These are phyloP conservation scores for Boletus vermiculosoides DNA, from an alignment of 768 basidiomycete species.

Conservation along the genomic window DNA sequence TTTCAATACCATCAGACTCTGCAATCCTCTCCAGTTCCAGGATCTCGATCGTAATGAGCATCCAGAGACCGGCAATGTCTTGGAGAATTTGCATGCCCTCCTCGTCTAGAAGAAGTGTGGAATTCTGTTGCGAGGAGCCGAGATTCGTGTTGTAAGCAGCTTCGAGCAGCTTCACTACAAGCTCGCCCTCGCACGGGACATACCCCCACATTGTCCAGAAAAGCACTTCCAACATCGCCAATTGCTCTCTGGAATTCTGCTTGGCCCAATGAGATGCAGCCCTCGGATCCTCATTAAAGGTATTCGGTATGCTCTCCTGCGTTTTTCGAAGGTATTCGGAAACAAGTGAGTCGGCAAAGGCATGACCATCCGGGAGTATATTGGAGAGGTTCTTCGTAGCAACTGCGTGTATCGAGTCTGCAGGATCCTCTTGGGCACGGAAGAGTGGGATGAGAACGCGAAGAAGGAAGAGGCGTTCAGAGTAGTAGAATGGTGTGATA, in stretches of 20 bases:
- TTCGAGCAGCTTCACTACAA: slow-evolving; percentile 63
- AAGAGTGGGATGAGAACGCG: slow-evolving; percentile 75
- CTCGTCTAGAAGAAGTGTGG: slow-evolving; percentile 68
- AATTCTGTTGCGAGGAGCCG: slow-evolving; percentile 62
- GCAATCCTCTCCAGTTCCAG: slow-evolving; percentile 74
- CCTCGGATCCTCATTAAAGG: slow-evolving; percentile 49
- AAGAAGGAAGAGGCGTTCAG: slow-evolving; percentile 71
- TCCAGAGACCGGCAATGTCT: slow-evolving; percentile 73
- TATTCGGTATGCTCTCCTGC: slow-evolving; percentile 45
- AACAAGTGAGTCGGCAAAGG: slow-evolving; percentile 63
- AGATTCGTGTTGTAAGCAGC: slow-evolving; percentile 63
- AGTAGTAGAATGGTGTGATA: slow-evolving; percentile 79
- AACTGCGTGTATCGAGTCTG: slow-evolving; percentile 52
- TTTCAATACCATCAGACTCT: slow-evolving; percentile 49
- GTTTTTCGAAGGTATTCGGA: slow-evolving; percentile 57
- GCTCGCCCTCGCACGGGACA: slow-evolving; percentile 58
- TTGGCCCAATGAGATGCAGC: slow-evolving; percentile 67
- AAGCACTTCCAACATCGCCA: slow-evolving; percentile 78
- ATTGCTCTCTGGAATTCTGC: slow-evolving; percentile 74
- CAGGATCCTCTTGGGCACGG: slow-evolving; percentile 60
- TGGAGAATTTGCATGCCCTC: slow-evolving; percentile 63
- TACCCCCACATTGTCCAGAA: slow-evolving; percentile 89
- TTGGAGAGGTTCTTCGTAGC: slow-evolving; percentile 54
- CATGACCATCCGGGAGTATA: slow-evolving; percentile 60
- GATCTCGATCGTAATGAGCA: slow-evolving; percentile 75